Conservation (phyloP, 306 rosid genomes). For the Castanea crenata region DNA sequence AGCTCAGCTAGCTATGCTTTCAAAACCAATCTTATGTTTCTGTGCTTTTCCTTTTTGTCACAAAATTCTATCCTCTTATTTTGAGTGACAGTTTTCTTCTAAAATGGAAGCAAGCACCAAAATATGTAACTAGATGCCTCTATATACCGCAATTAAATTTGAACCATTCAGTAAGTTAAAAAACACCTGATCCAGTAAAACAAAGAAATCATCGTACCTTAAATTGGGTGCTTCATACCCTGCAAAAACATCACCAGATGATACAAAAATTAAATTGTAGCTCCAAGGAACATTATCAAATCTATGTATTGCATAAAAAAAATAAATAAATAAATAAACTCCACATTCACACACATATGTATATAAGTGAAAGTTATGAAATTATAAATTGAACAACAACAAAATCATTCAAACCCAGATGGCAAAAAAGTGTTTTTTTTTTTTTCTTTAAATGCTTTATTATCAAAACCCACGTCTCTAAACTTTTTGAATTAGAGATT, state of each 20-base stretch:
- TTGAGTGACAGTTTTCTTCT: background rate
- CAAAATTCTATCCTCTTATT: background rate
- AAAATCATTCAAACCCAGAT: no score
- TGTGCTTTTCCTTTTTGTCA: background rate
- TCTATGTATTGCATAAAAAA: background rate
- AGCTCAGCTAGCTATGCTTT: no score
- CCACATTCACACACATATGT: background rate
- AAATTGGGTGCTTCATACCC: slow-evolving; percentile 66
- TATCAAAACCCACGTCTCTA: no score
- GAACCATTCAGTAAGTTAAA: background rate
- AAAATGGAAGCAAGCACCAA: no score
- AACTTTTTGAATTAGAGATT: no score
- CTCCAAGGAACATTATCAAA: background rate
- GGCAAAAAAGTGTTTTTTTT: no score
- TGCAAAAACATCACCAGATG: slow-evolving; percentile 26
- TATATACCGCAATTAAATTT: background rate
- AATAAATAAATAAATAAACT: background rate
- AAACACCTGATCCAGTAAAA: background rate
- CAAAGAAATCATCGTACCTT: slow-evolving; percentile 33
- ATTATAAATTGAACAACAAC: no score
- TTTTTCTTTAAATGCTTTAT: no score
- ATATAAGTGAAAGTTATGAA: background rate
- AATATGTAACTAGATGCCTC: no score
- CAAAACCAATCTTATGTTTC: no score
- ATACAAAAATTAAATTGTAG: background rate